phyloP scores from a whole-genome alignment of 2,329 filamentous ascomycete species.

The Epichloe amarillans region DNA sequence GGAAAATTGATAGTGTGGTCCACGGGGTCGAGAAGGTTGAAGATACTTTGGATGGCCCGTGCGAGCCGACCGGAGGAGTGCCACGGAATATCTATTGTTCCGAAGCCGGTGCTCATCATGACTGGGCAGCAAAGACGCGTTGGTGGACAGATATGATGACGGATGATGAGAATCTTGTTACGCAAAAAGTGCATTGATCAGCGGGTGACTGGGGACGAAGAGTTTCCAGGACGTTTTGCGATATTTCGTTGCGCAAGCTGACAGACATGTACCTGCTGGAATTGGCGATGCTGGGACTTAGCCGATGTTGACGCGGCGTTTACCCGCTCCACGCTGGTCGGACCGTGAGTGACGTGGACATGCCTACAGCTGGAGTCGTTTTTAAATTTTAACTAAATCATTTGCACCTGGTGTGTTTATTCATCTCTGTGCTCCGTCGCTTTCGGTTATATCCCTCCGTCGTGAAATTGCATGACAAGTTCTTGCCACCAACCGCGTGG shows the following conservation, averaged over 20 bases:
- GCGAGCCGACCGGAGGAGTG: conserved; percentile 9
- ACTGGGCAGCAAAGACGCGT: not conserved
- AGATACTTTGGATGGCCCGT: conserved; percentile 14
- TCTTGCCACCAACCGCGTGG: no score
- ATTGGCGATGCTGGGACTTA: conserved; percentile 13
- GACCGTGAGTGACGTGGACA: no score
- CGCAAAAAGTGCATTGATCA: not conserved
- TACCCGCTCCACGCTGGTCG: conserved; percentile 10
- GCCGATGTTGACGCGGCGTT: conserved; percentile 17
- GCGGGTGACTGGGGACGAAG: not conserved
- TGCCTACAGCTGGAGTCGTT: no score
- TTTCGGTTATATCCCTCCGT: no score
- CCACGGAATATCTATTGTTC: conserved; percentile 7
- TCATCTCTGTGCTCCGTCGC: no score
- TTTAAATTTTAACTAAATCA: no score
- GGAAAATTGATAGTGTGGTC: conserved; percentile 29
- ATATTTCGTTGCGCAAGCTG: not conserved
- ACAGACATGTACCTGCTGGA: not conserved
- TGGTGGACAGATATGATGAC: not conserved
- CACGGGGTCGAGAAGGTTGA: conserved; percentile 10
- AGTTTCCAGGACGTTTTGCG: not conserved
- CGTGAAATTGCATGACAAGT: no score
- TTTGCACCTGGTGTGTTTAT: no score
- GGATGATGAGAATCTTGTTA: not conserved
- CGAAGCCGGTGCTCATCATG: not conserved